A percentile compares a stretch with the other conserved stretches of the same genome.
Evolutionary conservation across 257 asterid species (phyloP).

Genomic region (Plantago major): DNA sequence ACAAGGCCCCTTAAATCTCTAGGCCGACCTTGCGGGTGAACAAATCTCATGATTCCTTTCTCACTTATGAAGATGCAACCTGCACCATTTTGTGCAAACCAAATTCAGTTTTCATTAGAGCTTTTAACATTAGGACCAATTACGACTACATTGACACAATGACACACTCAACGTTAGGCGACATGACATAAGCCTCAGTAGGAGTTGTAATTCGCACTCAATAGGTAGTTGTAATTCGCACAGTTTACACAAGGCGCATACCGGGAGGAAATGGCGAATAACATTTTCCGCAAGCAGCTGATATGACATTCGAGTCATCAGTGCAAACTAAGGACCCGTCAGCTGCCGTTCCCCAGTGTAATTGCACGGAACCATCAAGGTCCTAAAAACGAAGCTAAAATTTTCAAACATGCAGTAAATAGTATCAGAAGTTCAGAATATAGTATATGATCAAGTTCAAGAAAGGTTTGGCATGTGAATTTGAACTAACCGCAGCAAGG

Average conservation of each 20-base stretch:
- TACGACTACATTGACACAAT: neutral
- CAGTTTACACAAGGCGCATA: slow-evolving; percentile 12
- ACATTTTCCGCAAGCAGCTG: slow-evolving; percentile 49
- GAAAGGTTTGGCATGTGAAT: neutral
- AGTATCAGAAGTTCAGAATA: neutral
- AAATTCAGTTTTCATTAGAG: neutral
- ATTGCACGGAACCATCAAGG: slow-evolving; percentile 47
- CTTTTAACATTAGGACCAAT: neutral
- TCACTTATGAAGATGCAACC: slow-evolving; percentile 59
- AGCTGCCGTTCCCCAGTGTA: slow-evolving; percentile 67
- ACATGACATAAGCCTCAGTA: too few species aligned
- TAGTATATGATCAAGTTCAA: neutral
- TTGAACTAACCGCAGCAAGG: slow-evolving; percentile 48
- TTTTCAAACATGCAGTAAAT: neutral
- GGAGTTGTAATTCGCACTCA: too few species aligned
- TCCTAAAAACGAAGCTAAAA: slow-evolving; percentile 31
- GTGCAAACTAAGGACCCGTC: slow-evolving; percentile 67
- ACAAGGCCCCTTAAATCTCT: too few species aligned
- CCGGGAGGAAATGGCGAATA: slow-evolving; percentile 71
- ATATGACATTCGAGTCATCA: slow-evolving; percentile 50
- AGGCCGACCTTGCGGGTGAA: too few species aligned
- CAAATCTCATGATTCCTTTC: slow-evolving; percentile 44
- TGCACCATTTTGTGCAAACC: slow-evolving; percentile 17
- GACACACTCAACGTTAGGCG: too few species aligned
- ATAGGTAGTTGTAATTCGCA: neutral